Conservation (phyloP, 257 asterid species). For the Parsonsia alboflavescens region DNA sequence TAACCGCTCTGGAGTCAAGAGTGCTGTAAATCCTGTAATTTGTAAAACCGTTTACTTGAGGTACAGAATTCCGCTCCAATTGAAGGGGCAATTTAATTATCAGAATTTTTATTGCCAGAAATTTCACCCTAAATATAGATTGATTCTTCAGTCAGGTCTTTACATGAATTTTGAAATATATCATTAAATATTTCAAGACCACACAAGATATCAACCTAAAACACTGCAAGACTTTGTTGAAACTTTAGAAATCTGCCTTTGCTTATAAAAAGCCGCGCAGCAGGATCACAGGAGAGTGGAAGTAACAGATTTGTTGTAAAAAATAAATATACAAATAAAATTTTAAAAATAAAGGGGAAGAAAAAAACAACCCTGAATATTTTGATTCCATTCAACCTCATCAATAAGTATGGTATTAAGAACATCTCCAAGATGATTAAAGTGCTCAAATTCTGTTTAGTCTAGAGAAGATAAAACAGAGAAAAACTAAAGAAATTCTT, state of each 20-base stretch:
- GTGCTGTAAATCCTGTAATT: neutral
- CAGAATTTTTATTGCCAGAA: neutral
- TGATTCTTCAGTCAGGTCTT: neutral
- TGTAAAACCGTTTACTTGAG: neutral
- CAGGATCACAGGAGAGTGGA: no score
- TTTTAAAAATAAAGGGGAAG: neutral
- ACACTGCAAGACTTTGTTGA: no score
- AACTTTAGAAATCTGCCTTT: no score
- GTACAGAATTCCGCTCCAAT: neutral
- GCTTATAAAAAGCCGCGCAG: no score
- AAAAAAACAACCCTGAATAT: no score
- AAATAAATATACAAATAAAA: no score
- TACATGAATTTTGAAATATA: neutral
- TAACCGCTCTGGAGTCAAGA: conserved; percentile 4
- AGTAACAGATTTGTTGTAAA: no score
- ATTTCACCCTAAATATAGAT: neutral
- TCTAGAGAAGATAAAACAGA: neutral
- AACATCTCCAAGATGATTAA: neutral
- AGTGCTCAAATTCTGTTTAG: no score
- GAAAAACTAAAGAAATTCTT: neutral
- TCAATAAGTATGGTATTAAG: neutral
- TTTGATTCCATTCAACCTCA: neutral
- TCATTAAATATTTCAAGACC: no score
- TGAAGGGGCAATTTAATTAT: neutral
- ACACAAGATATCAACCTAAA: no score